Conservation (phyloP, 2,329 filamentous ascomycete genomes). For the Ophiostoma fasciatum region DNA sequence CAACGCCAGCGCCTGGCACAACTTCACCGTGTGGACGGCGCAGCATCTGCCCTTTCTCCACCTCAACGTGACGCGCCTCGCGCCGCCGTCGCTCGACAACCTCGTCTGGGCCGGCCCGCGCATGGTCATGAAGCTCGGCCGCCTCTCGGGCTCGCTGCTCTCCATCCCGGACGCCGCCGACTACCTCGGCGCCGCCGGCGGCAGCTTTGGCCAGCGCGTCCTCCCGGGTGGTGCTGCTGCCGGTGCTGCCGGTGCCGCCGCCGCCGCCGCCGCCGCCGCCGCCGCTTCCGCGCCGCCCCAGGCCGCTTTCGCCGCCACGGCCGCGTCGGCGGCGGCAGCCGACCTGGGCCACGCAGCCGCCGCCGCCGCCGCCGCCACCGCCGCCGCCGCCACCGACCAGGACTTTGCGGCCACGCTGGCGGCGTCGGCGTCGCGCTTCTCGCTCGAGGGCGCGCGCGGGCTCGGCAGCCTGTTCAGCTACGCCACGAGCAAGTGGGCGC, state of each 20-base stretch:
- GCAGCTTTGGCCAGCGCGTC: constrained; percentile 18
- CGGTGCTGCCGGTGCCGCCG: constrained; percentile 20
- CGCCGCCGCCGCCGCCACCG: constrained; percentile 20
- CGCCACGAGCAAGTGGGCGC: constrained; percentile 79
- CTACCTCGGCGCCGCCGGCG: constrained; percentile 31
- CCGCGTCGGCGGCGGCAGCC: no score
- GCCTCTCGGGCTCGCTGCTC: constrained; percentile 49
- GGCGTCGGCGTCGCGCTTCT: constrained; percentile 30
- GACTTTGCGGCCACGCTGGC: constrained; percentile 20
- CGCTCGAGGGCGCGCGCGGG: constrained; percentile 47
- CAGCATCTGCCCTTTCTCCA: constrained; percentile 28
- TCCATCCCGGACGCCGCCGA: constrained; percentile 45
- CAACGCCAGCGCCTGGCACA: constrained; percentile 33
- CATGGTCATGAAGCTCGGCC: constrained; percentile 53
- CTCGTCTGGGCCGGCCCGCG: constrained; percentile 55
- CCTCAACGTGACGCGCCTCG: constrained; percentile 35
- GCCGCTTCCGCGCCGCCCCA: constrained; percentile 31
- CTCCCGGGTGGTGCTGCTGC: no score
- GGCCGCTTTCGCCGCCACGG: constrained; percentile 19
- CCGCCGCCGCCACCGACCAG: constrained; percentile 24
- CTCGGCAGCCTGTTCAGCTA: constrained; percentile 83
- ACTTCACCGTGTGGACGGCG: constrained; percentile 38
- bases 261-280: constrained; percentile 20
- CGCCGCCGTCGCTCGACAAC: constrained; percentile 53
- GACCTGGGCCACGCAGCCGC: constrained; percentile 21